A percentile compares a stretch with the other conserved stretches of the same genome.
Conservation (phyloP, 352 stramenopile species). For the Globisporangium spinosum region DNA sequence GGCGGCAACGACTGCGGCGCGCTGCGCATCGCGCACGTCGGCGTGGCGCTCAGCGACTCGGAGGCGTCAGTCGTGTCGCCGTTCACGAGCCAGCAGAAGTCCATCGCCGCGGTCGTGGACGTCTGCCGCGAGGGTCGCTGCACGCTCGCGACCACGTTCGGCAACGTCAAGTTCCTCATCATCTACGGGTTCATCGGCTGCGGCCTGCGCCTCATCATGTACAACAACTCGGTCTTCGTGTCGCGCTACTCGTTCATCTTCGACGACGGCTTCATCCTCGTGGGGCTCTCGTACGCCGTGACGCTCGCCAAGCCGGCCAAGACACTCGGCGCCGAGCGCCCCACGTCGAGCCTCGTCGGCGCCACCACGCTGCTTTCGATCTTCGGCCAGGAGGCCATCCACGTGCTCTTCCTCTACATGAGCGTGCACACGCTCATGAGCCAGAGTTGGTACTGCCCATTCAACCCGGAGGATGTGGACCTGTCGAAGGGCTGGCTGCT, state of each 20-base stretch:
- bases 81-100: constrained; percentile 82
- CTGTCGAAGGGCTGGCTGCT: constrained; percentile 39
- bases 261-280: constrained; percentile 55
- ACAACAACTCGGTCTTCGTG: constrained; percentile 70
- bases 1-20: constrained; percentile 81
- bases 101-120: constrained; percentile 75
- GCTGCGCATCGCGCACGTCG: constrained; percentile 70
- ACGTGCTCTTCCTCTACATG: constrained; percentile 44
- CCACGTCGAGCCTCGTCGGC: constrained; percentile 57
- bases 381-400: constrained; percentile 41
- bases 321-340: constrained; percentile 35
- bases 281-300: constrained; percentile 70
- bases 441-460: constrained; percentile 35
- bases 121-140: constrained; percentile 85
- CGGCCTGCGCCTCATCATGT: constrained; percentile 60
- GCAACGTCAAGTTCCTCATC: constrained; percentile 85
- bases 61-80: constrained; percentile 79
- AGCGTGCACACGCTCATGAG: constrained; percentile 24
- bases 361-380: constrained; percentile 36
- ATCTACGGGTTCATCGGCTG: constrained; percentile 84
- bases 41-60: constrained; percentile 68
- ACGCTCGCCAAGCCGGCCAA: constrained; percentile 54
- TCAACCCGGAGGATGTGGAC: constrained; percentile 30
- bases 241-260: constrained; percentile 74
- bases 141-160: constrained; percentile 81